phyloP scores from a whole-genome alignment of 768 basidiomycete species.

The Serpula lacrymans region DNA sequence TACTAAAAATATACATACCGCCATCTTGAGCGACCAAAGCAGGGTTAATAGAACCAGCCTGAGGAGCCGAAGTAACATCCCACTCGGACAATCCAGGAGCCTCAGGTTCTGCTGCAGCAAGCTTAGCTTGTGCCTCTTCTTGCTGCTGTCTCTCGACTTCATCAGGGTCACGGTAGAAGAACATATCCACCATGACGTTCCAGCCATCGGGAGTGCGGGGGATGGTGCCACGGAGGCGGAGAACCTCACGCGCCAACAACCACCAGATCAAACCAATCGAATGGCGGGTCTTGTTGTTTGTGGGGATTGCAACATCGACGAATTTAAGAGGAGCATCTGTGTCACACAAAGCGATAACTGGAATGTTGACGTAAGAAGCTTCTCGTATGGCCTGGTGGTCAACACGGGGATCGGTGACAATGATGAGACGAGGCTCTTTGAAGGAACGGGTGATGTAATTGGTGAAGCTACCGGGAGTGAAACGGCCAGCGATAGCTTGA shows the following conservation, averaged over 20 bases:
- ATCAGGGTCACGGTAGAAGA: constrained; percentile 99
- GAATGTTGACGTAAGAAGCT: constrained; percentile 99
- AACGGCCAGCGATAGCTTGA: constrained; percentile 97
- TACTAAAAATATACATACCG: constrained; percentile 28
- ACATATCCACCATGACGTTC: constrained; percentile 99
- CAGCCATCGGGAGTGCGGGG: constrained; percentile 90
- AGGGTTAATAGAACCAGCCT: constrained; percentile 74
- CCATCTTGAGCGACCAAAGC: constrained; percentile 64
- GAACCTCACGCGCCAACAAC: constrained; percentile 95
- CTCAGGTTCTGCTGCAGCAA: constrained; percentile 54
- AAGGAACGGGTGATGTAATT: constrained; percentile 99
- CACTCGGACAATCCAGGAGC: constrained; percentile 55
- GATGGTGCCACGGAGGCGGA: constrained; percentile 92
- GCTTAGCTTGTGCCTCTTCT: constrained; percentile 87
- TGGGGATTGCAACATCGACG: constrained; percentile 97
- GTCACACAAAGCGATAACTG: constrained; percentile 98
- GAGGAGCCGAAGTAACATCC: constrained; percentile 69
- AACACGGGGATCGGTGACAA: constrained; percentile 98
- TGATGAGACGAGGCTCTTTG: constrained; percentile 98
- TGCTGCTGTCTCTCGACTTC: constrained; percentile 98
- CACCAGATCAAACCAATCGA: constrained; percentile 97
- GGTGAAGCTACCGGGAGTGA: constrained; percentile 98
- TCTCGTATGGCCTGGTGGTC: constrained; percentile 99
- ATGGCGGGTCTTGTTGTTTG: constrained; percentile 99
- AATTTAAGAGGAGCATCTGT: constrained; percentile 97